Conservation (phyloP, 108 stramenopile genomes). For the Nitzschia putrida region DNA sequence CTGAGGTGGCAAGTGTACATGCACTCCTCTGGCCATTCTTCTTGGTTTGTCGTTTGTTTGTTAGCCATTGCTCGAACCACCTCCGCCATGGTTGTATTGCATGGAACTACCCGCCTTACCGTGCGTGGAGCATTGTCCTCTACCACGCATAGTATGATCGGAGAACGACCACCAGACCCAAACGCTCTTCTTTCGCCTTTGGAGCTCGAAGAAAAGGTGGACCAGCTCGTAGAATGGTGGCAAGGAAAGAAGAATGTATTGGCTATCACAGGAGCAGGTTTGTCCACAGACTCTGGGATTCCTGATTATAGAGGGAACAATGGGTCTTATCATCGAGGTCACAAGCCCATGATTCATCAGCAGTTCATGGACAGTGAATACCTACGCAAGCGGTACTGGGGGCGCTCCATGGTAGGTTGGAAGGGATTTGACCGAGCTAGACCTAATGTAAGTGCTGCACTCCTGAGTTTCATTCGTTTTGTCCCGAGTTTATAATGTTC, state of each 20-base stretch:
- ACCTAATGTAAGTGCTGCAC: slow-evolving; percentile 54
- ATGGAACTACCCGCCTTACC: too few species aligned
- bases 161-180: slow-evolving; percentile 37
- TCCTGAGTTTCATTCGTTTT: background rate
- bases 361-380: slow-evolving; percentile 79
- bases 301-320: slow-evolving; percentile 95
- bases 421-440: slow-evolving; percentile 63
- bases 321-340: slow-evolving; percentile 90
- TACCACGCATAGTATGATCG: slow-evolving; percentile 1
- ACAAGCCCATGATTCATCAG: slow-evolving; percentile 96
- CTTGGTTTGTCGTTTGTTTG: too few species aligned
- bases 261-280: slow-evolving; percentile 91
- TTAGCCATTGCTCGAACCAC: too few species aligned
- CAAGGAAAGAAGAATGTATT: slow-evolving; percentile 51
- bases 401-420: slow-evolving; percentile 89
- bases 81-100: too few species aligned
- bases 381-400: slow-evolving; percentile 93
- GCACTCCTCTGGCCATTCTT: too few species aligned
- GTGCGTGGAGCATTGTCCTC: background rate
- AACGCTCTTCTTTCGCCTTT: slow-evolving; percentile 9
- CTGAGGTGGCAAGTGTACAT: too few species aligned
- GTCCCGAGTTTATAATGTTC: background rate
- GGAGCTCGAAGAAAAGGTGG: slow-evolving; percentile 21
- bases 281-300: slow-evolving; percentile 95
- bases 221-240: slow-evolving; percentile 53